Evolutionary conservation across 2,329 filamentous ascomycete species (phyloP).

Genomic region (Lizonia empirigonia): DNA sequence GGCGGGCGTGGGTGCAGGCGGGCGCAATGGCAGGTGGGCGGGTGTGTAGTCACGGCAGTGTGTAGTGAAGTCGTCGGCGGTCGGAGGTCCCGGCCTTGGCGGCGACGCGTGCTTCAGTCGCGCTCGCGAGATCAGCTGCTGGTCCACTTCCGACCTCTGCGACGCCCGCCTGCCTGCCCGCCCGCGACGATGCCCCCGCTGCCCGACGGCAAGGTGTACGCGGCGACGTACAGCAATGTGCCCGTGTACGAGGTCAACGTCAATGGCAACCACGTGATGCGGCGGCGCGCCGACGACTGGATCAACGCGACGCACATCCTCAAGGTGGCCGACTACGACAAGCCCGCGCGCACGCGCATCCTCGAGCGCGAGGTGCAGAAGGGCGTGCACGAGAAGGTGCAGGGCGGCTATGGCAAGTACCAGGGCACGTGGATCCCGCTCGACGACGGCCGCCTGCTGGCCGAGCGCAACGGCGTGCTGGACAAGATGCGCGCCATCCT

Average conservation of each 20-base stretch:
- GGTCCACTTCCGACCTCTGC: background rate
- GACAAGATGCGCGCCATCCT: constrained; percentile 87
- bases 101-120: no score
- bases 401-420: constrained; percentile 98
- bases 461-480: constrained; percentile 83
- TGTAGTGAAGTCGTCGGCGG: constrained; percentile 21
- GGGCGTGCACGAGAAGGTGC: constrained; percentile 94
- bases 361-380: constrained; percentile 97
- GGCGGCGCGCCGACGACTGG: constrained; percentile 90
- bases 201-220: constrained; percentile 60
- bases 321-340: constrained; percentile 96
- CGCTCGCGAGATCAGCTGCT: constrained; percentile 12
- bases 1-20: constrained; percentile 24
- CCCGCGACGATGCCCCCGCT: constrained; percentile 43
- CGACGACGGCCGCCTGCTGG: constrained; percentile 77
- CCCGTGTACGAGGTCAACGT: constrained; percentile 95
- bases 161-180: background rate
- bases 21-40: constrained; percentile 21
- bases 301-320: constrained; percentile 99
- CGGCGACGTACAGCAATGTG: constrained; percentile 76
- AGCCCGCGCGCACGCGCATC: constrained; percentile 91
- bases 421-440: constrained; percentile 98
- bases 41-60: constrained; percentile 13
- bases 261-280: constrained; percentile 92
- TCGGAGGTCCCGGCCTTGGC: no score